Evolutionary conservation across 2,329 filamentous ascomycete genomes (phyloP), one percentile per base, ranked within the genome.

Genomic region (Arthroderma uncinatum): DNA sequence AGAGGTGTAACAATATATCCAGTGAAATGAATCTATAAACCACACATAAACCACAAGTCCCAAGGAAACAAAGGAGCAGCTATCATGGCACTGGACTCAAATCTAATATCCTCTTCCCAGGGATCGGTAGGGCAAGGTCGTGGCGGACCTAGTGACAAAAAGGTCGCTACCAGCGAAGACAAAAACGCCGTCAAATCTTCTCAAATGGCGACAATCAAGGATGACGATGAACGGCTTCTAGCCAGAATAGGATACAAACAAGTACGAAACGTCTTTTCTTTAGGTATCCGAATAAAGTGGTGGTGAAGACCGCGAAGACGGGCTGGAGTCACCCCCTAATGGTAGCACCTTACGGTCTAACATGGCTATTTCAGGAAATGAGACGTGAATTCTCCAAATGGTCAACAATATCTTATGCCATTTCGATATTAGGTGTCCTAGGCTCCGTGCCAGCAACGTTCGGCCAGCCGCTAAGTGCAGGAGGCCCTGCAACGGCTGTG

Each of bases 381-480:
- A 75, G 75, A 62, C 75, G 82, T 56, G 80, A 85, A 62, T 85
- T 85, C 64, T 83, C 79, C 37, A 82, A 80, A 76, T 84, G 81
- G 81, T 84, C 81, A 2, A 84, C 82, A 2, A 73, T 84, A 2
- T 84, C 82, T 2, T 85, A 84, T 68, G 82, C 82, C 25, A 82
- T 85, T 59, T 84, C 82, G 9, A 82, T 85, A 60, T 71, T 84
- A 4, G 82, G 82, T 30, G 81, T 85, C 2, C 67, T 85, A 1
- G 82, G 82, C n/a, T 84, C 82, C 0, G 81, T 84, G 0, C 82
- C 82, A 28, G 81, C 82, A 19, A 84, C 81, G 1, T 82, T 83
- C 63, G 79, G 79, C 9, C 76, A 75, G 37, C 82, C 82, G 1
- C 72, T 85, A 60, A 72, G 71, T 30, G 75, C 80, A 25, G 82